Base-by-base conservation (phyloP, 192 early-diverging fungal genomes). In the Pecoramyces ruminantium region DNA sequence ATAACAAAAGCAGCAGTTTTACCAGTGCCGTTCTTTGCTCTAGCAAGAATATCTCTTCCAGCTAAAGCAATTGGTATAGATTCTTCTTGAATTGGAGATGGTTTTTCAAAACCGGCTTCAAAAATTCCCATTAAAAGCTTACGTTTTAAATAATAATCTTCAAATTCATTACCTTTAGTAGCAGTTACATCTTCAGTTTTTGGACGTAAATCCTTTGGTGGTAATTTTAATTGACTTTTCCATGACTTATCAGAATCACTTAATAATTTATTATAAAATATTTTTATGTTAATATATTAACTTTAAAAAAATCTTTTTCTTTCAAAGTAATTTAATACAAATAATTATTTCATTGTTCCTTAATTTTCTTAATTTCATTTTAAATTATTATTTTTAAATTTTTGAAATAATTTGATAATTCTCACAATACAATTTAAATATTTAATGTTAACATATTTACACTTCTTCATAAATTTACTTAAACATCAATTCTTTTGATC, bases 121-220 rank as follows among this genome's bases (percentile, higher is more conserved):
- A 97, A 98, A 83, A 99, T 96, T 29, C 96, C 97, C 97, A 99
- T 99, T 78, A 97, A 87, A 78, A 99, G 88, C 84, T 97, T 95
- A 77, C 96, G 92, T 86, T 96, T 97, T 77, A 99, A 88, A 86
- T 94, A 97, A 86, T 97, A 99, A 86, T 99, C 98, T 86, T 98
- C 96, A 85, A 99, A 99, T 83, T 97, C 96, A 86, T 98, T 98
- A 79, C 98, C 98, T 87, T 99, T 98, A 80, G 98, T 99, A 28
- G 91, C 92, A 28, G 94, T 95, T 77, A 98, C 97, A 87, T 98
- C 97, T 87, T 94, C 93, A 78, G 96, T 99, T 87, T 99, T 93
- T n/a, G 95, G 95, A 40, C 97, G 92, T 79, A 83, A 86, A 87
- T 99, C 96, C 87, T 93, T 95, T 85, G 89, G 83, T 13, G 97